Base-by-base conservation (phyloP, 2,329 filamentous ascomycete genomes). In the Penicillium concentricum region DNA sequence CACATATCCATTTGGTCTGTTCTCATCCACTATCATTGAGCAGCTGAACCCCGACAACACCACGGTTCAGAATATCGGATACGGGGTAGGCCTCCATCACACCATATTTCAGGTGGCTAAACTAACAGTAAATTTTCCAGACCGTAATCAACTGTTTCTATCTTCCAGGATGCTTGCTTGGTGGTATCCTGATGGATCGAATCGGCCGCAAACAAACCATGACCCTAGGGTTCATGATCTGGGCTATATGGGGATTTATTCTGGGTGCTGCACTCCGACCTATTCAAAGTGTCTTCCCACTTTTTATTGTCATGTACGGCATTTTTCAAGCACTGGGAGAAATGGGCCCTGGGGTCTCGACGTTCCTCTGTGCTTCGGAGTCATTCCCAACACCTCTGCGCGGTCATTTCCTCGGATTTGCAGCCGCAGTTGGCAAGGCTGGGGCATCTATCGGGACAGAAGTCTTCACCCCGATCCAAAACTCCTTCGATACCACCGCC, bases 1-100 rank as follows among this genome's bases (percentile, higher is more conserved):
- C 39, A 78, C 79, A 0, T 80, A 82, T 51, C 82, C 82, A 0
- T 83, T 84, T 58, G 81, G 81, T 9, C 76, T 84, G 28, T 84
- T 84, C 67, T 79, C 77, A 54, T 80, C 79, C 0, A 82, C 81
- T 22, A 83, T 84, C 56, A 76, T 82, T 49, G 67, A 69, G 4
- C 70, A 76, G 24, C 68, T 78, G 28, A 78, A 78, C 28, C 62
- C 75, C 0, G 68, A 72, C 15, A 72, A 78, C 34, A 77, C 72
- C n/a, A 67, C 79, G 1, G 68, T 76, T 60, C 57, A 68, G n/a
- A 68, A 64, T 28, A 66, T 67, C 30, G 66, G 64, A 18, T 68
- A 66, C 18, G 62, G 66, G 1, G 65, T 67, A 57, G 22, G 62
- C 59, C 7, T 2, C 6, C 28, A 46, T 32, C 2, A 7, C 9